Percentiles rank a stretch among this genome's conserved stretches.
Evolutionary conservation across 257 asterid genomes (phyloP).

Genomic region (Solanum chmielewskii): DNA sequence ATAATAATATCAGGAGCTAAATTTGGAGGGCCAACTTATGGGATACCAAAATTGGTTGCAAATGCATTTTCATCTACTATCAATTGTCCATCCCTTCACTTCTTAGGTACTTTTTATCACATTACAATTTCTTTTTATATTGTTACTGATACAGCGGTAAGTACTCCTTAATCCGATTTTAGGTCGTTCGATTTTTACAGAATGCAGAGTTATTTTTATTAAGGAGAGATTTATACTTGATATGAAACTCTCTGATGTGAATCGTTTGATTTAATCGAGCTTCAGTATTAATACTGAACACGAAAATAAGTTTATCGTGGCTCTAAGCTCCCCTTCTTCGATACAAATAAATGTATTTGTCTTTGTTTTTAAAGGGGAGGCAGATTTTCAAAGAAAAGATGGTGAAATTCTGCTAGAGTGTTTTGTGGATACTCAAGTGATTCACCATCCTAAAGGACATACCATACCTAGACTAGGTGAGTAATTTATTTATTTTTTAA

Average conservation of each 20-base stretch:
- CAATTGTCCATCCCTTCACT: conserved; percentile 23
- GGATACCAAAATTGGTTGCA: conserved; percentile 19
- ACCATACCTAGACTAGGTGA: conserved; percentile 20
- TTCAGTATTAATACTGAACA: not conserved
- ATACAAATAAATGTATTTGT: not conserved
- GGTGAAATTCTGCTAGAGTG: conserved; percentile 7
- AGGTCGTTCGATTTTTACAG: too few relatives aligned
- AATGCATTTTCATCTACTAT: conserved; percentile 21
- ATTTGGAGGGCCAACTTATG: conserved; percentile 16
- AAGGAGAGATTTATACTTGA: too few relatives aligned
- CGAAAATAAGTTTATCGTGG: not conserved
- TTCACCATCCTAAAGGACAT: conserved; percentile 24
- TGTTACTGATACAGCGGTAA: not conserved
- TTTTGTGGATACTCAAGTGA: conserved; percentile 20
- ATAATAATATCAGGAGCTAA: conserved; percentile 20
- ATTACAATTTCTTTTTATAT: not conserved
- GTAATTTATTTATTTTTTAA: not conserved
- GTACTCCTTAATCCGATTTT: not conserved
- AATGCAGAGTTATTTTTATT: too few relatives aligned
- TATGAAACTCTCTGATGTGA: too few relatives aligned
- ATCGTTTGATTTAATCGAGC: too few relatives aligned
- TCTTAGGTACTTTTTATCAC: conserved; percentile 9
- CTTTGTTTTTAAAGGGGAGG: conserved; percentile 10
- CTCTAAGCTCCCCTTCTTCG: not conserved
- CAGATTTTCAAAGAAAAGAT: conserved; percentile 17